Evolutionary conservation across 768 basidiomycete species (phyloP).

Genomic region (Paxillus ammoniavirescens): DNA sequence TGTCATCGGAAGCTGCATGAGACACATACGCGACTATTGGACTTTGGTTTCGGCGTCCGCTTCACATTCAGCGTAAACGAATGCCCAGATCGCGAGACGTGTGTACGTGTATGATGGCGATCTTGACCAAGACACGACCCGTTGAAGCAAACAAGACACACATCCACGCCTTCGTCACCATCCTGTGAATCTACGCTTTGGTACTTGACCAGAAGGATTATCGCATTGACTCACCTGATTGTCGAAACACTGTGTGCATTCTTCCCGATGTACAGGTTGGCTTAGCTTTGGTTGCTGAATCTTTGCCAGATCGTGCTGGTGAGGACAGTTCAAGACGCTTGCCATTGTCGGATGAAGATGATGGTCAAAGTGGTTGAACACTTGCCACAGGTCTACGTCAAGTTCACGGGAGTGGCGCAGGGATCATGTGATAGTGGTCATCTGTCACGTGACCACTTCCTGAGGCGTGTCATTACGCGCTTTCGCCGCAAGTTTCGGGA

Average conservation of each 20-base stretch:
- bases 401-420: neutral
- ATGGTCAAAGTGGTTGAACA: neutral
- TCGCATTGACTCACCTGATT: conserved; percentile 58
- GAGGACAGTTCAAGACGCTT: conserved; percentile 42
- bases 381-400: neutral
- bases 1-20: too few relatives aligned
- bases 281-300: conserved; percentile 59
- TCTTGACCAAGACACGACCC: conserved; percentile 72
- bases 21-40: conserved; percentile 59
- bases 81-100: conserved; percentile 73
- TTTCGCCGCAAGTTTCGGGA: too few relatives aligned
- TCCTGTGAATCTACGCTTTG: conserved; percentile 47
- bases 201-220: conserved; percentile 1
- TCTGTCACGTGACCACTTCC: neutral
- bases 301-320: conserved; percentile 47
- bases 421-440: conserved; percentile 3
- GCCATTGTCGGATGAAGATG: conserved; percentile 15
- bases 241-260: conserved; percentile 98
- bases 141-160: conserved; percentile 93
- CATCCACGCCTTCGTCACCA: conserved; percentile 71
- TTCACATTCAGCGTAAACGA: conserved; percentile 77
- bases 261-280: conserved; percentile 82
- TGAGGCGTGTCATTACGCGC: neutral
- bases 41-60: conserved; percentile 60
- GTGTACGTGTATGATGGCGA: conserved; percentile 72